Evolutionary conservation across 1,139 yeast genomes (phyloP), one percentile per base, ranked within the genome.

Genomic region (Hyphopichia pseudoburtonii): DNA sequence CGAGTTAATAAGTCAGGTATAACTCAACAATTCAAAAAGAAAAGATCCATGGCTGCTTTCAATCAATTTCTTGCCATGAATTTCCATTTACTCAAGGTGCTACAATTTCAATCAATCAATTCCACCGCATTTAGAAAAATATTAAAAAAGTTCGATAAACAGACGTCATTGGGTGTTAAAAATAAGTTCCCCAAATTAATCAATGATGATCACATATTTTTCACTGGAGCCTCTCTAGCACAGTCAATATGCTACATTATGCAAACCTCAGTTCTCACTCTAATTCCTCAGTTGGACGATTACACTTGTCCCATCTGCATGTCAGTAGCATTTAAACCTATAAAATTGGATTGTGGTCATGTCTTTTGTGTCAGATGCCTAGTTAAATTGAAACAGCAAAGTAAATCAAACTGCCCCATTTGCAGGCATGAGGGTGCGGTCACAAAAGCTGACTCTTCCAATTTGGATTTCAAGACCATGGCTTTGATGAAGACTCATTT

Each of bases 231-330:
- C 6, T 76, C 83, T 2, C 58, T 81, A 27, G 77, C 83, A 0
- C 76, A 73, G 44, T 67, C 73, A 19, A 69, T 81, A 12, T 80
- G 84, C 51, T 72, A 60, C 35, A 67, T 80, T 12, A 78, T 84
- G 36, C 77, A 82, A 29, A 64, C 66, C 14, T 70, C 78, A 10
- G 56, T 84, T 11, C 55, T 83, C 27, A 71, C 75, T 15, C 56
- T 83, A 3, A 66, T 83, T 1, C 92, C 92, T 1, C 90, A 83
- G 54, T 60, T 84, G 14, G 90, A 84, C 36, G 92, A 84, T 53
- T 84, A 81, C 50, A 66, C 78, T 3, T 84, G 92, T 53, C 89
- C 90, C 1, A 77, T 84, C 7, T 84, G 92, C 52, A 74, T 78
- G 56, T 70, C 76, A 4, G 72, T 84, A 29, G 88, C 89, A 0